Evolutionary conservation across 495 filamentous ascomycete genomes (phyloP).

Genomic region (Durotheca rogersii): DNA sequence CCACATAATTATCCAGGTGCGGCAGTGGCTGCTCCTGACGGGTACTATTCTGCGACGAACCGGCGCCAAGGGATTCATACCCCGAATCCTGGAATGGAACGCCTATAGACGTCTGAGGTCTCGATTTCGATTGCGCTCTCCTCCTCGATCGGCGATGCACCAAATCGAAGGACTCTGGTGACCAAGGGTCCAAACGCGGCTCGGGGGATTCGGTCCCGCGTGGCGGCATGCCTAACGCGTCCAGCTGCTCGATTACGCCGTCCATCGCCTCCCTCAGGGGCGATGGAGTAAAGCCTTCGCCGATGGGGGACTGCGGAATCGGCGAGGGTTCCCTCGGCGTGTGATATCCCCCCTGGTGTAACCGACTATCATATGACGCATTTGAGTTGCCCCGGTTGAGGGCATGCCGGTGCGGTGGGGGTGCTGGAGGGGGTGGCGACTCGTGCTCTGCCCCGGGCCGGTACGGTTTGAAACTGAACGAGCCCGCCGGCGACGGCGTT

Average conservation of each 20-base stretch:
- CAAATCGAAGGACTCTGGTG: slow-evolving; percentile 80
- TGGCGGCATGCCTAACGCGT: slow-evolving; percentile 76
- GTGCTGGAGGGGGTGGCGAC: slow-evolving; percentile 54
- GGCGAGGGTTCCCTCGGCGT: slow-evolving; percentile 56
- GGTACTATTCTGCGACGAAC: slow-evolving; percentile 43
- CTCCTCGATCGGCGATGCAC: slow-evolving; percentile 47
- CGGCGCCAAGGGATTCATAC: slow-evolving; percentile 51
- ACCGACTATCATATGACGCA: slow-evolving; percentile 37
- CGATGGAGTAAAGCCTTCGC: slow-evolving; percentile 77
- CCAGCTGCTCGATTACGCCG: slow-evolving; percentile 93
- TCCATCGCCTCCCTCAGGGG: slow-evolving; percentile 94
- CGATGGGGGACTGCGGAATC: slow-evolving; percentile 61
- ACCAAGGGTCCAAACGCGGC: slow-evolving; percentile 76
- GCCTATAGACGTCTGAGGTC: slow-evolving; percentile 74
- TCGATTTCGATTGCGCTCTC: slow-evolving; percentile 40
- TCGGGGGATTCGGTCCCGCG: slow-evolving; percentile 54
- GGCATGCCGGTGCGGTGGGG: slow-evolving; percentile 53
- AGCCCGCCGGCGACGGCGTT: slow-evolving; percentile 44
- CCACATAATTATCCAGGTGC: slow-evolving; percentile 78
- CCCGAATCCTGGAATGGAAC: slow-evolving; percentile 60
- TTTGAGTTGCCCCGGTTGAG: slow-evolving; percentile 32
- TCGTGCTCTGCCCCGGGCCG: slow-evolving; percentile 40
- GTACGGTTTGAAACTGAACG: slow-evolving; percentile 45
- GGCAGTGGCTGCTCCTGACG: slow-evolving; percentile 58
- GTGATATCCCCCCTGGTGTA: slow-evolving; percentile 43